phyloP scores from a whole-genome alignment of 306 rosid species.

The Mucuna pruriens region DNA sequence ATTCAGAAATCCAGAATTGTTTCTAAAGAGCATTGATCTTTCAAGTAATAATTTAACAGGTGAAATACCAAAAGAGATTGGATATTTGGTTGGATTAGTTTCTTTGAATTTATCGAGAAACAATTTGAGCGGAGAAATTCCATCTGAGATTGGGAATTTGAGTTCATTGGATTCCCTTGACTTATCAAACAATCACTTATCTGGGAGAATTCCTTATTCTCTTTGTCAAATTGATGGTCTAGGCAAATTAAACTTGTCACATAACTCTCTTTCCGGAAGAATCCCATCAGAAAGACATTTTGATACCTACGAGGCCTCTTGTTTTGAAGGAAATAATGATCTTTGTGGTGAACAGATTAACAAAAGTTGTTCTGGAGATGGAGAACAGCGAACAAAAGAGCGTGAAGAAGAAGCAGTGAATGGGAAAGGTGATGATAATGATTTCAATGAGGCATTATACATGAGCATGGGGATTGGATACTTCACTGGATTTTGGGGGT shows the following conservation, averaged over 20 bases:
- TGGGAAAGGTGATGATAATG: background rate
- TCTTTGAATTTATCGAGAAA: background rate
- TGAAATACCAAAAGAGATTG: background rate
- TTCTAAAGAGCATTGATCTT: background rate
- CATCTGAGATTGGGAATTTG: background rate
- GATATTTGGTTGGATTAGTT: background rate
- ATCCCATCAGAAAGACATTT: background rate
- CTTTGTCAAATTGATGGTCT: background rate
- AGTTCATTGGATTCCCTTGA: background rate
- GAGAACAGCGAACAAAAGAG: background rate
- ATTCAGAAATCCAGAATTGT: constrained; percentile 44
- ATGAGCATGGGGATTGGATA: constrained; percentile 15
- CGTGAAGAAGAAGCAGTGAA: background rate
- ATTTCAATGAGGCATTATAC: constrained; percentile 12
- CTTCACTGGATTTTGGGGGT: constrained; percentile 9
- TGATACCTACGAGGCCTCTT: background rate
- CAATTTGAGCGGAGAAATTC: background rate
- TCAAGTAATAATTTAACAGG: background rate
- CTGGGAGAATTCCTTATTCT: background rate
- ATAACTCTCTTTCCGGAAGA: background rate
- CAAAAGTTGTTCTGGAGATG: background rate
- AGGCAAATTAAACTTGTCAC: background rate
- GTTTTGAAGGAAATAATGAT: constrained; percentile 16
- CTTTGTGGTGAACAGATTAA: constrained; percentile 18
- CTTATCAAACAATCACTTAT: background rate